Conservation (phyloP, 805 yeast genomes). For the Ogataea trehalophila region DNA sequence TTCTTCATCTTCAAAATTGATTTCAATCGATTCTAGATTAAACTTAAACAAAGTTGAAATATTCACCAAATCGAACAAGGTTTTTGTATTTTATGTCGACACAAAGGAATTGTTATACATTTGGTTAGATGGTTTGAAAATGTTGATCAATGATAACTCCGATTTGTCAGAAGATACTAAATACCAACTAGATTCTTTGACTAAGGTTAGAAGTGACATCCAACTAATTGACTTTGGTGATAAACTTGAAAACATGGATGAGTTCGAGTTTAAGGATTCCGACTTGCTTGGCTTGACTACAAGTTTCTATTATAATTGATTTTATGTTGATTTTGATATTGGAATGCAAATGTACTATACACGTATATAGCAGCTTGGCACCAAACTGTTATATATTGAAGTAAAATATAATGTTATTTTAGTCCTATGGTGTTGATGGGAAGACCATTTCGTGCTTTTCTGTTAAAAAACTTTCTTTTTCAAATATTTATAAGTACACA, state of each 20-base stretch:
- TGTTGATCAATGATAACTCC: slow-evolving; percentile 36
- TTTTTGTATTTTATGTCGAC: slow-evolving; percentile 64
- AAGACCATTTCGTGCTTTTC: too few relatives aligned
- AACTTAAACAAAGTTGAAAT: slow-evolving; percentile 26
- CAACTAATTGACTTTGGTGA: slow-evolving; percentile 42
- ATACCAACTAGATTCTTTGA: slow-evolving; percentile 39
- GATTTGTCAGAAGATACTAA: slow-evolving; percentile 40
- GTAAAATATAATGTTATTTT: too few relatives aligned
- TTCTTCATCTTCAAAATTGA: slow-evolving; percentile 36
- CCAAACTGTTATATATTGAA: too few relatives aligned
- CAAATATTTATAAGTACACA: too few relatives aligned
- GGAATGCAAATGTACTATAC: neutral
- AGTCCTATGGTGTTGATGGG: too few relatives aligned
- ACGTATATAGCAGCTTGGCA: too few relatives aligned
- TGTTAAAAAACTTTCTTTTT: too few relatives aligned
- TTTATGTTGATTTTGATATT: neutral
- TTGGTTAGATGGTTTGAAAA: slow-evolving; percentile 76
- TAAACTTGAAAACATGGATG: slow-evolving; percentile 4
- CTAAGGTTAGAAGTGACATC: slow-evolving; percentile 42
- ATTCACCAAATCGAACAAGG: slow-evolving; percentile 8
- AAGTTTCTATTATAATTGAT: slow-evolving; percentile 13
- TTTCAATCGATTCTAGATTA: slow-evolving; percentile 51
- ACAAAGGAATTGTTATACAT: slow-evolving; percentile 61
- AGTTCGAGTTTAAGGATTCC: slow-evolving; percentile 2
- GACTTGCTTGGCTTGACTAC: slow-evolving; percentile 8